A percentile compares a stretch with the other conserved stretches of the same genome.
These are phyloP conservation scores for Auriscalpium vulgare DNA, from an alignment of 768 basidiomycete species.

Conservation along the genomic window DNA sequence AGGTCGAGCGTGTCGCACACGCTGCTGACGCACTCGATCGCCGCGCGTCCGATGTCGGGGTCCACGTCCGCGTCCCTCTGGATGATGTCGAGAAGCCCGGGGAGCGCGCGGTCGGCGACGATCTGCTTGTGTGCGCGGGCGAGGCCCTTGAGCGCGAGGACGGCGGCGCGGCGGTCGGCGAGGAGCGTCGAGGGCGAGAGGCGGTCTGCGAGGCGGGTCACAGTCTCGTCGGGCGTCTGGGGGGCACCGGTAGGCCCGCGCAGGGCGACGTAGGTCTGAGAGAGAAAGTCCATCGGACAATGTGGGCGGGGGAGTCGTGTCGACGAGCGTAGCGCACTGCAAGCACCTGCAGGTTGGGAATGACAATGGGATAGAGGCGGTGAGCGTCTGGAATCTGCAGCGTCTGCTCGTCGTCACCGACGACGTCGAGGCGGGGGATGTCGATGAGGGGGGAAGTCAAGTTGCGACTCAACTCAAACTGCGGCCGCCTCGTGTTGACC, in stretches of 20 bases:
- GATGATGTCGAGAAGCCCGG: slow-evolving; percentile 72
- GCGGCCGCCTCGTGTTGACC: no score
- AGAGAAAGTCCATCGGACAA: slow-evolving; percentile 68
- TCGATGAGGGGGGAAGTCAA: no score
- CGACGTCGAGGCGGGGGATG: no score
- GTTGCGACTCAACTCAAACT: no score
- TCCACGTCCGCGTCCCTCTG: slow-evolving; percentile 88
- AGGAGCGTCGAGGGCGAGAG: slow-evolving; percentile 85
- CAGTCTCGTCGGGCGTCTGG: slow-evolving; percentile 80
- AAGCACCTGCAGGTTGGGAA: no score
- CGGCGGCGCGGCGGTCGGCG: slow-evolving; percentile 87
- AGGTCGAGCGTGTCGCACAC: slow-evolving; percentile 76
- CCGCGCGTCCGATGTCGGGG: slow-evolving; percentile 86
- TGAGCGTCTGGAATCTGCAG: no score
- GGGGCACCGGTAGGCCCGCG: slow-evolving; percentile 77
- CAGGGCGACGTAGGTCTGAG: slow-evolving; percentile 78
- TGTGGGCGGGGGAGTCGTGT: no score
- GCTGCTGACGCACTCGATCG: slow-evolving; percentile 78
- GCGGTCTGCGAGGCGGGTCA: slow-evolving; percentile 80
- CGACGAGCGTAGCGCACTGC: no score
- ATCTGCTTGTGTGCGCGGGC: slow-evolving; percentile 86
- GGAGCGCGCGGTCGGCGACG: slow-evolving; percentile 71
- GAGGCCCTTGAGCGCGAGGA: slow-evolving; percentile 91
- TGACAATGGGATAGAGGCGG: no score
- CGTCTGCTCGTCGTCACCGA: no score